A percentile compares a stretch with the other conserved stretches of the same genome.
These are phyloP conservation scores for Serendipita sp. DNA, from an alignment of 768 basidiomycete genomes.

Conservation along the genomic window DNA sequence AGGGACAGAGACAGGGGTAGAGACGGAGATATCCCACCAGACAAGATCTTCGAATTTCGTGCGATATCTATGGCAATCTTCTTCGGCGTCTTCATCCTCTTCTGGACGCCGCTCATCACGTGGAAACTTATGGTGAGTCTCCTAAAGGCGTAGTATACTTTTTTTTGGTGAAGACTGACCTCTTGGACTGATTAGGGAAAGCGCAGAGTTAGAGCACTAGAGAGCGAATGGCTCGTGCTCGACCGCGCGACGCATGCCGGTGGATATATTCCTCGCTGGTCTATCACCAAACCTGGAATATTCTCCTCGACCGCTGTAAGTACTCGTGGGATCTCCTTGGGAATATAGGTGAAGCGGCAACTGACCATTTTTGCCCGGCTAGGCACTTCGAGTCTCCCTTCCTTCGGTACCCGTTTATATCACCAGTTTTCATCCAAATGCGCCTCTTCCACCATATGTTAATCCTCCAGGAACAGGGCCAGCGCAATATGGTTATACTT, in stretches of 20 bases:
- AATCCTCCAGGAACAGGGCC: background rate
- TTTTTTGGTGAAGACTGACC: background rate
- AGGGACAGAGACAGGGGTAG: background rate
- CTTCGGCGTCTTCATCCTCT: conserved; percentile 25
- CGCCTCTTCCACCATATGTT: background rate
- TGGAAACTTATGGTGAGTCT: conserved; percentile 33
- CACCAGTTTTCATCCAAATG: background rate
- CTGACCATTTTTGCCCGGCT: background rate
- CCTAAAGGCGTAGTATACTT: background rate
- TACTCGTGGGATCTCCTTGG: background rate
- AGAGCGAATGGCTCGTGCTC: conserved; percentile 1
- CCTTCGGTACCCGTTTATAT: background rate
- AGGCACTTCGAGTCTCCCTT: background rate
- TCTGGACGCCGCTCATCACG: conserved; percentile 26
- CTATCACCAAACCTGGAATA: background rate
- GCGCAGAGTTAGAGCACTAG: background rate
- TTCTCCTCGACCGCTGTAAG: background rate
- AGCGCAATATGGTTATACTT: background rate
- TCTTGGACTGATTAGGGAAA: background rate
- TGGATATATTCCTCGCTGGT: background rate
- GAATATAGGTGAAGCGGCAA: background rate
- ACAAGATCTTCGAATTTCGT: conserved; percentile 22
- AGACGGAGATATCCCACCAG: background rate
- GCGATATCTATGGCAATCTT: conserved; percentile 23
- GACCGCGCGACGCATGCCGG: background rate